These are phyloP conservation scores for Myriosclerotinia curreyana DNA, from an alignment of 2,329 filamentous ascomycete genomes.

Conservation along the genomic window DNA sequence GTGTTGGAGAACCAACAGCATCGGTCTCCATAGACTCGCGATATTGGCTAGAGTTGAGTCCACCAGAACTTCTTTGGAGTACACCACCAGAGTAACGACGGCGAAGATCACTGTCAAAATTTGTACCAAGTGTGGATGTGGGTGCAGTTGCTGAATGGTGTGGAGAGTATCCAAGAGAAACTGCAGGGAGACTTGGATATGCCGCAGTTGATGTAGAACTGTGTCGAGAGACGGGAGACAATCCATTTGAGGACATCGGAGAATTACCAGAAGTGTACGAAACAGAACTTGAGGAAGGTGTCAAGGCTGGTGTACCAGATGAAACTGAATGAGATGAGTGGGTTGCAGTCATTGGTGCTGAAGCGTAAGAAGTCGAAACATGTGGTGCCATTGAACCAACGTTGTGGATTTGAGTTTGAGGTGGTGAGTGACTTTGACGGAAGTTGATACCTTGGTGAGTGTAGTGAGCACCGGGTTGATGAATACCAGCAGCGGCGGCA, in stretches of 20 bases:
- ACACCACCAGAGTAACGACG: constrained; percentile 65
- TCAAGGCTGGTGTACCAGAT: constrained; percentile 69
- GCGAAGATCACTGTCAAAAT: constrained; percentile 60
- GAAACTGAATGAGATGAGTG: constrained; percentile 50
- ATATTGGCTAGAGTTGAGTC: constrained; percentile 13
- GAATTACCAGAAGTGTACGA: constrained; percentile 78
- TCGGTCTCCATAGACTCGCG: constrained; percentile 33
- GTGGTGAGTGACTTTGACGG: constrained; percentile 56
- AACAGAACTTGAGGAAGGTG: constrained; percentile 70
- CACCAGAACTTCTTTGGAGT: constrained; percentile 56
- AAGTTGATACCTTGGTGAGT: constrained; percentile 53
- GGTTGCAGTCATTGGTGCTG: constrained; percentile 60
- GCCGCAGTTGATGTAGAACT: constrained; percentile 57
- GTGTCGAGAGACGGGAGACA: constrained; percentile 64
- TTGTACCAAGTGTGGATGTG: constrained; percentile 67
- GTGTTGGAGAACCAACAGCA: constrained; percentile 32
- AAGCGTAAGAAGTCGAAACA: constrained; percentile 45
- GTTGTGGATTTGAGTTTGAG: constrained; percentile 39
- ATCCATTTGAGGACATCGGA: constrained; percentile 62
- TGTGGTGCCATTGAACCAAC: constrained; percentile 34
- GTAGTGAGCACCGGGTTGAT: constrained; percentile 69
- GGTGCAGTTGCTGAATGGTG: constrained; percentile 60
- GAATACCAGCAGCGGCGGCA: constrained; percentile 73
- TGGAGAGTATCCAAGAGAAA: constrained; percentile 65
- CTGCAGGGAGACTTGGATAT: constrained; percentile 73